phyloP scores from a whole-genome alignment of 2,329 filamentous ascomycete species.

The Pseudogymnoascus pannorum region DNA sequence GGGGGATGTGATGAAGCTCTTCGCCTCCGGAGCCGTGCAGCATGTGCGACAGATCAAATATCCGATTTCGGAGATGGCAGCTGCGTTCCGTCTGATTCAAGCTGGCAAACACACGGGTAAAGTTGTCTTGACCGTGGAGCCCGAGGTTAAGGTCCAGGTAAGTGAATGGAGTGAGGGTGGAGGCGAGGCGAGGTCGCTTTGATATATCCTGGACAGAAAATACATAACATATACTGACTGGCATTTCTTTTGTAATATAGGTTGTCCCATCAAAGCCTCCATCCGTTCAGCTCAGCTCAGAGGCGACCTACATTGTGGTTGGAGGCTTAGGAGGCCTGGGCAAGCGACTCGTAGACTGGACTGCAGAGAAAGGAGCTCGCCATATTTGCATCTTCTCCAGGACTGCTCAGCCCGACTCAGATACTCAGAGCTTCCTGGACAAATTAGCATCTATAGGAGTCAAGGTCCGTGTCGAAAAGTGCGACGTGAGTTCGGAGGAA shows the following conservation, averaged over 20 bases:
- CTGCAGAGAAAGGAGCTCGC: neutral
- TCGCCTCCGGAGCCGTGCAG: no score
- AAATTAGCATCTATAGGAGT: neutral
- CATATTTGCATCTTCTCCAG: neutral
- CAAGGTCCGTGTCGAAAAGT: neutral
- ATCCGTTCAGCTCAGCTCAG: conserved; percentile 13
- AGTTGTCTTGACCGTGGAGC: neutral
- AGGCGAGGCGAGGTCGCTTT: neutral
- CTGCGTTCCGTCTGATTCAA: neutral
- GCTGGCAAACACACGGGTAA: neutral
- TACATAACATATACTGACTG: neutral
- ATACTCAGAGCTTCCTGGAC: conserved; percentile 2
- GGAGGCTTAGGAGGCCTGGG: conserved; percentile 23
- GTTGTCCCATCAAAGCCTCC: neutral
- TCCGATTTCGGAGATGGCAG: neutral
- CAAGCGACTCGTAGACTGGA: neutral
- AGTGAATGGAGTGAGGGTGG: neutral
- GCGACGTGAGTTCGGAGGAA: neutral
- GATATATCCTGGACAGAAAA: neutral
- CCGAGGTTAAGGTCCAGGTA: neutral
- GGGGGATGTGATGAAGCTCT: no score
- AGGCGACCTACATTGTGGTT: conserved; percentile 25
- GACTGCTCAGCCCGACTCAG: neutral
- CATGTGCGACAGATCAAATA: no score
- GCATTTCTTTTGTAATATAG: neutral